phyloP scores from a whole-genome alignment of 345 rosid species.

The Microthlaspi erraticum region DNA sequence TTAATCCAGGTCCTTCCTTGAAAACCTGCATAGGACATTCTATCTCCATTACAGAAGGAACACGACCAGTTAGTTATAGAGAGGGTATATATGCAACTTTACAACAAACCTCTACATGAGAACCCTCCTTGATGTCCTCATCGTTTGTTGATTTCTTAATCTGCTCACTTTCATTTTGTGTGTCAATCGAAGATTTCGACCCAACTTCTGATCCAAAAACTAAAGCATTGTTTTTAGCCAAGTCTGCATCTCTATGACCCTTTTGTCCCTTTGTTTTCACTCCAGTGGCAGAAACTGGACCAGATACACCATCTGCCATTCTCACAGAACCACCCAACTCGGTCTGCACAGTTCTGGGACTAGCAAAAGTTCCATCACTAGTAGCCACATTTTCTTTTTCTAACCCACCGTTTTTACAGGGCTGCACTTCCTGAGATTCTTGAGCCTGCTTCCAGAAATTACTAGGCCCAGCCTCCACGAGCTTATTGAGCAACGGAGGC shows the following conservation, averaged over 20 bases:
- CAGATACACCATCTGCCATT: conserved; percentile 48
- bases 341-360: conserved; percentile 42
- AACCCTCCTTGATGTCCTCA: conserved; percentile 66
- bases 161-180: conserved; percentile 49
- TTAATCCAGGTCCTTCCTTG: conserved; percentile 68
- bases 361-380: conserved; percentile 48
- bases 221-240: conserved; percentile 47
- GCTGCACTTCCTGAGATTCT: conserved; percentile 47
- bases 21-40: conserved; percentile 58
- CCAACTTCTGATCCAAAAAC: conserved; percentile 55
- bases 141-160: conserved; percentile 45
- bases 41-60: conserved; percentile 18
- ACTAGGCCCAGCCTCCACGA: conserved; percentile 75
- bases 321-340: conserved; percentile 54
- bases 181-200: conserved; percentile 41
- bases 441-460: conserved; percentile 68
- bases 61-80: conserved; percentile 17
- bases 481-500: conserved; percentile 62
- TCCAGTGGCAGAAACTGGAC: conserved; percentile 48
- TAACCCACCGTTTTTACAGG: conserved; percentile 38
- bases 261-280: conserved; percentile 55
- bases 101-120: conserved; percentile 80
- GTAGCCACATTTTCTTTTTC: conserved; percentile 47
- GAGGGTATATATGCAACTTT: conserved; percentile 10
- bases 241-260: conserved; percentile 51